These are phyloP conservation scores for Paraphoma chrysanthemicola DNA, from an alignment of 2,329 filamentous ascomycete genomes.

Conservation along the genomic window DNA sequence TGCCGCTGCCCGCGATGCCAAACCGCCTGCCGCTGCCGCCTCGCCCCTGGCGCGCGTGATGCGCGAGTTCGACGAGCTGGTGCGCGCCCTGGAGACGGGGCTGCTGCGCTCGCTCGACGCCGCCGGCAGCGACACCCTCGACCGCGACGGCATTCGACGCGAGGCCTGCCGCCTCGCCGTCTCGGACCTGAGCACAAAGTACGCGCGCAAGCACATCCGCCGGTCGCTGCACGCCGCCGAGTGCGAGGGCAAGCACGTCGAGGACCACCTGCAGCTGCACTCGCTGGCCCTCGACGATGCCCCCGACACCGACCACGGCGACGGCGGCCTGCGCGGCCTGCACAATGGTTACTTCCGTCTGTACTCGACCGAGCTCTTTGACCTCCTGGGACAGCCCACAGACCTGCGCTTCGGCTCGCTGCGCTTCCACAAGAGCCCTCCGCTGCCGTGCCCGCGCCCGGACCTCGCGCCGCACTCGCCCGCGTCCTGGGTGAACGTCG, in stretches of 20 bases:
- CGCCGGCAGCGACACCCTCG: conserved; percentile 1
- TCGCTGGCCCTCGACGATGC: conserved; percentile 11
- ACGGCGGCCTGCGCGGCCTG: conserved; percentile 28
- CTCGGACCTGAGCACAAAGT: conserved; percentile 37
- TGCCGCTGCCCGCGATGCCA: conserved; percentile 25
- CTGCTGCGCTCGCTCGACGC: conserved; percentile 38
- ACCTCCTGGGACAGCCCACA: conserved; percentile 43
- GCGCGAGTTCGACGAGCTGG: conserved; percentile 44
- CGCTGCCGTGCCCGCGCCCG: background rate
- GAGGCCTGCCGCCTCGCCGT: conserved; percentile 43
- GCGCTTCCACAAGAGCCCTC: conserved; percentile 37
- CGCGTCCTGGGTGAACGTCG: conserved; percentile 28
- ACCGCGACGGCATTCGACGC: conserved; percentile 28
- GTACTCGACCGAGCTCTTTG: conserved; percentile 45
- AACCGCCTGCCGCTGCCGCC: conserved; percentile 9
- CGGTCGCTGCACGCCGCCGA: conserved; percentile 37
- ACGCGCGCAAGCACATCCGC: conserved; percentile 43
- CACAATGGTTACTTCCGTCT: conserved; percentile 46
- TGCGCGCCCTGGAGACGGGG: conserved; percentile 34
- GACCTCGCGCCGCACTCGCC: background rate
- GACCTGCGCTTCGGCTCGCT: conserved; percentile 45
- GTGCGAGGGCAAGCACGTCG: conserved; percentile 36
- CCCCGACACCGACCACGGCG: conserved; percentile 8
- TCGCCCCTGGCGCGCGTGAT: conserved; percentile 36
- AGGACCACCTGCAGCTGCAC: conserved; percentile 34